Base-by-base conservation (phyloP, 768 basidiomycete genomes). In the Hebeloma cylindrosporum region DNA sequence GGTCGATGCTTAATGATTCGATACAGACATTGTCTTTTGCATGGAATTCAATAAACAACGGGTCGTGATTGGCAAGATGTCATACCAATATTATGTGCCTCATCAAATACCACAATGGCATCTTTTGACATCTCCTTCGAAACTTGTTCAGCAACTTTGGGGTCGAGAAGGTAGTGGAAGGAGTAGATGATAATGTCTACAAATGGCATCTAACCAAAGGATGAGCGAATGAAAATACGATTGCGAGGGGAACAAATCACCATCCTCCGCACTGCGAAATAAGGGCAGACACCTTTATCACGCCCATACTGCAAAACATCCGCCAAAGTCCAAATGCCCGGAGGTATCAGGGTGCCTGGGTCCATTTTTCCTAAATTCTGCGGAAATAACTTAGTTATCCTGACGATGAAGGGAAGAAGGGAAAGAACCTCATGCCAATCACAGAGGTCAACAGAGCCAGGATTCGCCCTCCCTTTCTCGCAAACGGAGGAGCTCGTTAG, bases 11-110 rank as follows among this genome's bases (percentile, higher is more conserved):
- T 28, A 99, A 72, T 0, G 96, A 97, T 60, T 99, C 96, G 60
- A 99, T 95, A 66, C 96, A 99, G 34, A 99, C 96, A 62, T 99
- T 99, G 60, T 99, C 95, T 98, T 54, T 80, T n/a, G n/a, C n/a
- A n/a, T n/a, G n/a, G n/a, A n/a, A n/a, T n/a, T n/a, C n/a, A n/a
- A n/a, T n/a, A n/a, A n/a, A n/a, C n/a, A n/a, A n/a, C n/a, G n/a
- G n/a, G n/a, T n/a, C n/a, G n/a, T n/a, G n/a, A n/a, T n/a, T n/a
- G n/a, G n/a, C n/a, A n/a, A n/a, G n/a, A n/a, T 20, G 44, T 52
- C 75, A 45, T 55, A 93, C 94, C 94, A 40, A 99, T 99, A 62
- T 99, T 99, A 66, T 99, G 96, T 11, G 96, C 96, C 62, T 99
- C 96, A 59, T 99, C 96, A 59, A 99, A 99, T 1, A 99, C 96